Conservation (phyloP, 441 rosid species). For the Biscutella laevigata region DNA sequence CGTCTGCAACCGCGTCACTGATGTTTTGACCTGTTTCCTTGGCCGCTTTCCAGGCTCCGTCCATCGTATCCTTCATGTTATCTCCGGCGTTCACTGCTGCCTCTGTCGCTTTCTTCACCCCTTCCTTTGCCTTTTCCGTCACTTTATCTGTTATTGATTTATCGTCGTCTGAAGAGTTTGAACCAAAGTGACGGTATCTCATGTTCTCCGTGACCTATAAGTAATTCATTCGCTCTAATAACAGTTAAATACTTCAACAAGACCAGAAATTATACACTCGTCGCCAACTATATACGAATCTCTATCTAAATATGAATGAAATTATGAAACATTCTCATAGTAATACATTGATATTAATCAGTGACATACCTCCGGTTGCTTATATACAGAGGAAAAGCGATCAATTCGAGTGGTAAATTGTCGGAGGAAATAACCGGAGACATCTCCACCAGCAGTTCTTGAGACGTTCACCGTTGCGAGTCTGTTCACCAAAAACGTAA, state of each 20-base stretch:
- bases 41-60: slow-evolving; percentile 38
- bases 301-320: no score
- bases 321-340: no score
- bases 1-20: slow-evolving; percentile 12
- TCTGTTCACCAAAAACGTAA: slow-evolving; percentile 14
- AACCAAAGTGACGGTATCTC: slow-evolving; percentile 4
- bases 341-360: no score
- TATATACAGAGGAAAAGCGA: slow-evolving; percentile 15
- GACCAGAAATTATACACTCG: background rate
- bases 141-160: slow-evolving; percentile 17
- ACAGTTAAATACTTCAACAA: background rate
- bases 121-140: slow-evolving; percentile 38
- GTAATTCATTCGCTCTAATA: background rate
- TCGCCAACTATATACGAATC: no score
- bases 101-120: slow-evolving; percentile 28
- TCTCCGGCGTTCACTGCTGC: slow-evolving; percentile 34
- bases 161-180: background rate
- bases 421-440: slow-evolving; percentile 19
- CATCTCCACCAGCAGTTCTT: slow-evolving; percentile 4
- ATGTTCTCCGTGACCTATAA: slow-evolving; percentile 1
- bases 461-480: slow-evolving; percentile 5
- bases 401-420: slow-evolving; percentile 6
- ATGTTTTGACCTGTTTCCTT: slow-evolving; percentile 33
- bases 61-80: slow-evolving; percentile 30
- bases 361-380: slow-evolving; percentile 7